Percentiles rank a stretch among this genome's conserved stretches.
Conservation (phyloP, 2,329 filamentous ascomycete genomes). For the Fusarium chaquense region DNA sequence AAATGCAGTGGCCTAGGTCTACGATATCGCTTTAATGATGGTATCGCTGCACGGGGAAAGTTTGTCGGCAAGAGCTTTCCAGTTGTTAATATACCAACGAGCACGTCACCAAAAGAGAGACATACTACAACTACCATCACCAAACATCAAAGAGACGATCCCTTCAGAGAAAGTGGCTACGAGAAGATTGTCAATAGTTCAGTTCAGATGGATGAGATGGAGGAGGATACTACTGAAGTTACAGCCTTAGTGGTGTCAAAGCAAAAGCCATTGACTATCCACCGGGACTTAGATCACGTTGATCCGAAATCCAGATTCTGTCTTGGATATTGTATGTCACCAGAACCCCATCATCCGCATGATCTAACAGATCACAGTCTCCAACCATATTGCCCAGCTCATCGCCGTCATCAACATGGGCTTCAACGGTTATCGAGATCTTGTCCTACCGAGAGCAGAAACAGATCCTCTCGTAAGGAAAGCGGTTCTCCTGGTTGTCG, state of each 20-base stretch:
- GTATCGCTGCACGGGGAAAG: constrained; percentile 39
- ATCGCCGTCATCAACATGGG: constrained; percentile 44
- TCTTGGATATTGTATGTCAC: constrained; percentile 32
- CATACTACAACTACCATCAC: rapidly evolving
- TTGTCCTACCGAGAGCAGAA: constrained; percentile 37
- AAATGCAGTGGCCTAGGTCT: constrained; percentile 39
- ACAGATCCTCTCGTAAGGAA: constrained; percentile 36
- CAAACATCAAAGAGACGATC: background rate
- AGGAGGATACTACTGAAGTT: background rate
- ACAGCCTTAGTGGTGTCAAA: background rate
- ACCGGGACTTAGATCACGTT: constrained; percentile 33
- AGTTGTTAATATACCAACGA: background rate
- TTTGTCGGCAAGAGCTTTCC: constrained; percentile 39
- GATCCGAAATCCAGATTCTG: constrained; percentile 37
- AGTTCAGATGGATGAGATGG: rapidly evolving
- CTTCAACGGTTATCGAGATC: constrained; percentile 42
- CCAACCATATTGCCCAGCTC: constrained; percentile 41
- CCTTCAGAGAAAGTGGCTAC: constrained; percentile 17
- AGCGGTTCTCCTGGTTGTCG: constrained; percentile 36
- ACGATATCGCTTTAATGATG: constrained; percentile 43
- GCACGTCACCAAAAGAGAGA: rapidly evolving
- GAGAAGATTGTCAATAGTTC: background rate
- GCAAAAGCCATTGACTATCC: background rate
- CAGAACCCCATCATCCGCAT: rapidly evolving
- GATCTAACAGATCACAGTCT: constrained; percentile 20